These are phyloP conservation scores for Karstenula rhodostoma DNA, from an alignment of 2,329 filamentous ascomycete species.

Conservation along the genomic window DNA sequence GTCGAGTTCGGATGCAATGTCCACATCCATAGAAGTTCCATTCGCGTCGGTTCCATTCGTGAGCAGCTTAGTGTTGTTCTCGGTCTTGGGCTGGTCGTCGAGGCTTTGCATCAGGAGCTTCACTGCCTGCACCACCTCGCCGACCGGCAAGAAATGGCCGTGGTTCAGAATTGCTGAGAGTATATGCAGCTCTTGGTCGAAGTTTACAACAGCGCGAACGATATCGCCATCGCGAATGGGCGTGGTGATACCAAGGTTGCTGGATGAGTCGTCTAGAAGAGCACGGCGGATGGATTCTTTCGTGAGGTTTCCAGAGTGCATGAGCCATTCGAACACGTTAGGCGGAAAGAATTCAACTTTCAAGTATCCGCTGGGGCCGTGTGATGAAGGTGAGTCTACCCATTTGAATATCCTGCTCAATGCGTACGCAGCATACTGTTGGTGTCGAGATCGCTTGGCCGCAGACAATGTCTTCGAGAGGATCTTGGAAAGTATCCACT, in stretches of 20 bases:
- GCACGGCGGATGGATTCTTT: constrained; percentile 55
- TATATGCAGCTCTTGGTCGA: constrained; percentile 74
- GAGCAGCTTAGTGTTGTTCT: constrained; percentile 50
- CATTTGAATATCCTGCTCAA: constrained; percentile 58
- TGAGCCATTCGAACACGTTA: constrained; percentile 66
- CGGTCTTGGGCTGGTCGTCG: constrained; percentile 53
- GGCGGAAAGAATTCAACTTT: constrained; percentile 57
- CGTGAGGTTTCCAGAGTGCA: constrained; percentile 62
- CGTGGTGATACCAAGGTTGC: constrained; percentile 55
- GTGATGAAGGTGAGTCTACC: constrained; percentile 21
- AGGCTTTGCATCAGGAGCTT: constrained; percentile 74
- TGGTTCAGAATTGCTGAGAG: constrained; percentile 70
- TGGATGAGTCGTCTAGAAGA: constrained; percentile 40
- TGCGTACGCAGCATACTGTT: constrained; percentile 68
- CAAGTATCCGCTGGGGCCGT: constrained; percentile 32
- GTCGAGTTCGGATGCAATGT: constrained; percentile 50
- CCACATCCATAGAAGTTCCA: constrained; percentile 43
- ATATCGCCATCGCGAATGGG: constrained; percentile 67
- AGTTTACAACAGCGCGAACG: constrained; percentile 66
- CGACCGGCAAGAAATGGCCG: constrained; percentile 69
- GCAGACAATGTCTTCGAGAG: constrained; percentile 39
- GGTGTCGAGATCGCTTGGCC: constrained; percentile 65
- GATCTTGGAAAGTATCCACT: constrained; percentile 57
- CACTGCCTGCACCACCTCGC: constrained; percentile 72
- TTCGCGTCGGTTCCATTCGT: constrained; percentile 37